Evolutionary conservation across 441 rosid genomes (phyloP).

Genomic region (Brassica hybrid): DNA sequence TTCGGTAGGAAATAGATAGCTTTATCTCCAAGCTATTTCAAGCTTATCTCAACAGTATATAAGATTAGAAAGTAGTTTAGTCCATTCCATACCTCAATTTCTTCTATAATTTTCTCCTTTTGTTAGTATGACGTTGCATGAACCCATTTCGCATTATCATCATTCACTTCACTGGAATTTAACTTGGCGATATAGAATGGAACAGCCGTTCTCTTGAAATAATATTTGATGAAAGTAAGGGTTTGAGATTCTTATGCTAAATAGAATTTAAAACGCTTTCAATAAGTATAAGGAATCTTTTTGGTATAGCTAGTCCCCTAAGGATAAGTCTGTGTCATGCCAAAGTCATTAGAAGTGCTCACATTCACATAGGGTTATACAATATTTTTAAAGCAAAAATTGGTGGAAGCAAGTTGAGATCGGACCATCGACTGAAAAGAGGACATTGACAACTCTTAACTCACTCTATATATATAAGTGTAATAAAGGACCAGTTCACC

Average conservation of each 20-base stretch:
- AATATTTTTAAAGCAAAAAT: neutral
- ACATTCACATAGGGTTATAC: neutral
- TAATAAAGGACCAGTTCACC: neutral
- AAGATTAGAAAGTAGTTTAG: neutral
- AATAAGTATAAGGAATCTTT: neutral
- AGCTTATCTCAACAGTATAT: neutral
- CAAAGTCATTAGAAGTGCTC: neutral
- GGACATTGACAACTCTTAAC: neutral
- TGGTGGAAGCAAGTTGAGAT: conserved; percentile 4
- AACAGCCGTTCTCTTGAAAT: neutral
- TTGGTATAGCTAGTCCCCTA: neutral
- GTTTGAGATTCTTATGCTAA: neutral
- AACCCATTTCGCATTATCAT: neutral
- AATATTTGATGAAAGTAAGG: neutral
- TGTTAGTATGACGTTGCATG: neutral
- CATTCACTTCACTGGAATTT: neutral
- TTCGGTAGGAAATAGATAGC: no score
- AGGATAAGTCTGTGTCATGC: conserved; percentile 1
- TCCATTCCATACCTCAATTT: neutral
- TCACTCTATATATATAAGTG: neutral
- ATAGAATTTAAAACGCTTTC: neutral
- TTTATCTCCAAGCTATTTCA: no score
- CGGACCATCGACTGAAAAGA: neutral
- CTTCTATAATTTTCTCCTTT: neutral
- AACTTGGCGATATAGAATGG: neutral